phyloP scores from a whole-genome alignment of 305 asterid species.

The Solanum hybrid region DNA sequence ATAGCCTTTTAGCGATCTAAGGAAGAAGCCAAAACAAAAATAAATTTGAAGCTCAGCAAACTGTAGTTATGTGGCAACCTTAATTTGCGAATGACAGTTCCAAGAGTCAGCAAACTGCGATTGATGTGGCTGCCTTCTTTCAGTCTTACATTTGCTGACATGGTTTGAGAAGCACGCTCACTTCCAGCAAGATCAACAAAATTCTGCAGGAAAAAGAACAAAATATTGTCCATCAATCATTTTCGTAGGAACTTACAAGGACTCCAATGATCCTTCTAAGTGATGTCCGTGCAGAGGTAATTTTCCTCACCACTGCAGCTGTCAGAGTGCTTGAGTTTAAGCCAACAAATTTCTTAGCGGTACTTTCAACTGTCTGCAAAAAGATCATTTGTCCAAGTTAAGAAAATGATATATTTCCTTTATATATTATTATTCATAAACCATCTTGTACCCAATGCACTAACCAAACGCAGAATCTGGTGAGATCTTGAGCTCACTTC shows the following conservation, averaged over 20 bases:
- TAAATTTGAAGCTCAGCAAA: neutral
- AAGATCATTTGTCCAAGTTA: neutral
- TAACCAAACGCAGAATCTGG: slow-evolving; percentile 83
- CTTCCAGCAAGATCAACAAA: slow-evolving; percentile 99
- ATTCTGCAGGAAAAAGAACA: slow-evolving; percentile 30
- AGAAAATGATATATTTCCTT: neutral
- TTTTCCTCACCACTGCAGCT: slow-evolving; percentile 78
- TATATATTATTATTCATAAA: neutral
- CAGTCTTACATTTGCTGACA: slow-evolving; percentile 44
- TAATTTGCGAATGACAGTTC: slow-evolving; percentile 88
- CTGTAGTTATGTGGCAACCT: slow-evolving; percentile 34
- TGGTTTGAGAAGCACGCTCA: slow-evolving; percentile 80
- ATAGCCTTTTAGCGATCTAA: neutral
- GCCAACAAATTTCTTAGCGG: slow-evolving; percentile 38
- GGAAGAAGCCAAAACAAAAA: neutral
- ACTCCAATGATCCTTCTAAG: neutral
- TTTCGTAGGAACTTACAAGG: neutral
- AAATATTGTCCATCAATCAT: neutral
- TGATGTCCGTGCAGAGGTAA: neutral
- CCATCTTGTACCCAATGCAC: slow-evolving; percentile 9
- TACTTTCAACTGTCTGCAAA: slow-evolving; percentile 75
- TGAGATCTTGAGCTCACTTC: slow-evolving; percentile 92
- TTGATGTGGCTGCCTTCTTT: slow-evolving; percentile 86
- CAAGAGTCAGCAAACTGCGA: slow-evolving; percentile 85
- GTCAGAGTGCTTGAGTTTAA: slow-evolving; percentile 57